Percentiles rank a stretch among this genome's conserved stretches.
Conservation (phyloP, 2,329 filamentous ascomycete genomes). For the Phaeosphaeriaceae sp. region DNA sequence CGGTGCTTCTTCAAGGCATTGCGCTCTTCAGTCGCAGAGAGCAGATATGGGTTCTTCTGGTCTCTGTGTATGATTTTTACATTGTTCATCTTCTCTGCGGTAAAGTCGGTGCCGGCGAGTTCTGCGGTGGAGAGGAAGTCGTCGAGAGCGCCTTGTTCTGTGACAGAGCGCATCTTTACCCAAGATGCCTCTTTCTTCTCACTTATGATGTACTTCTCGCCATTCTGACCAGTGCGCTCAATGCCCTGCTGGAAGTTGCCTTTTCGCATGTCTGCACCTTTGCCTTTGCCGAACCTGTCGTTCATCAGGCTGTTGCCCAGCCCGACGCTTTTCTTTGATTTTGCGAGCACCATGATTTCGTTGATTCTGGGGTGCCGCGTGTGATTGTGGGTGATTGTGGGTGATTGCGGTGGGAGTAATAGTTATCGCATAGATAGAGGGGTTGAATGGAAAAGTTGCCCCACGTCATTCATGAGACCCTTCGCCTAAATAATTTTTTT, state of each 20-base stretch:
- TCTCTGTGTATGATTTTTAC: conserved; percentile 98
- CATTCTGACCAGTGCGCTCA: conserved; percentile 73
- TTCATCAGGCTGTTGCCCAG: conserved; percentile 99
- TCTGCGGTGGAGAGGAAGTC: conserved; percentile 96
- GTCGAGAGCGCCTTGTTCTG: conserved; percentile 93
- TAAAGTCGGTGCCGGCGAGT: conserved; percentile 97
- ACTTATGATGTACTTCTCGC: conserved; percentile 91
- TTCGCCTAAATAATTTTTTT: conserved; percentile 66
- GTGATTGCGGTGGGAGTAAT: conserved; percentile 1
- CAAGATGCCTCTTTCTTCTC: conserved; percentile 88
- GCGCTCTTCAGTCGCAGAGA: conserved; percentile 84
- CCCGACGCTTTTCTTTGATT: conserved; percentile 93
- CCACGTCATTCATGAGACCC: conserved; percentile 64
- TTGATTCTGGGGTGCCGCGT: conserved; percentile 16
- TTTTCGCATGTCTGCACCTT: conserved; percentile 81
- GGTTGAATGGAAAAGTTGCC: conserved; percentile 30
- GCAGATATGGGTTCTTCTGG: conserved; percentile 91
- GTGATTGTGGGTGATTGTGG: conserved; percentile 30
- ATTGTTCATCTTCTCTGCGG: conserved; percentile 98
- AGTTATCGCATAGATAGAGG: conserved; percentile 20
- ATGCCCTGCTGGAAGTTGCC: conserved; percentile 68
- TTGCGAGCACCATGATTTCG: conserved; percentile 74
- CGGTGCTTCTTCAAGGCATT: conserved; percentile 80
- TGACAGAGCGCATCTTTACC: conserved; percentile 99
- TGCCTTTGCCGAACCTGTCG: conserved; percentile 94